Conservation (phyloP, 140 eudicot species). For the Ambrosia hybrid region DNA sequence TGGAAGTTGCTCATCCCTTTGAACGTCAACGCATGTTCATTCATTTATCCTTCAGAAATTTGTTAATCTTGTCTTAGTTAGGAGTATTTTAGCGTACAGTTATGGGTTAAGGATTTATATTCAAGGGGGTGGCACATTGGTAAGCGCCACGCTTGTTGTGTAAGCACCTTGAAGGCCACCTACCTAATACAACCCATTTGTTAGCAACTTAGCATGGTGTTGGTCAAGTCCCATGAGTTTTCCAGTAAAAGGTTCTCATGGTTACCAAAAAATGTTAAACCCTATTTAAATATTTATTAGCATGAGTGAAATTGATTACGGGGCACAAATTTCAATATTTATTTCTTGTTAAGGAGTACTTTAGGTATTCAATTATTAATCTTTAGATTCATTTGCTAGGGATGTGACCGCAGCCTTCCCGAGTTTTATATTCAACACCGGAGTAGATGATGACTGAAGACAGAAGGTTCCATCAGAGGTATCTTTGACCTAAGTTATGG, state of each 20-base stretch:
- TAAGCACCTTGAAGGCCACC: no score
- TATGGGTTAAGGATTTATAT: neutral
- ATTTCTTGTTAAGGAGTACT: neutral
- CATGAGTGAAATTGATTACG: neutral
- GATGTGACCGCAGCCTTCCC: slow-evolving; percentile 55
- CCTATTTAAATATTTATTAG: neutral
- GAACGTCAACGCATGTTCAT: no score
- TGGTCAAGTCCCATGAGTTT: no score
- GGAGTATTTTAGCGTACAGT: neutral
- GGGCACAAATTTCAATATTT: neutral
- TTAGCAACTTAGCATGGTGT: no score
- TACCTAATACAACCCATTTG: no score
- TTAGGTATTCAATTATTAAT: neutral
- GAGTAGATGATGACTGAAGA: slow-evolving; percentile 44
- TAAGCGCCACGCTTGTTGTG: no score
- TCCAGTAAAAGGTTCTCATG: no score
- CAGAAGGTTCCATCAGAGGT: slow-evolving; percentile 7
- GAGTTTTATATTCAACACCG: slow-evolving; percentile 52
- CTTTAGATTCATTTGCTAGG: slow-evolving; percentile 31
- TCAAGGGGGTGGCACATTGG: no score
- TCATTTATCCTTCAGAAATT: neutral
- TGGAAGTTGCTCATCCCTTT: no score
- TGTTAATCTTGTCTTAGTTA: neutral
- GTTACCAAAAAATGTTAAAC: no score
- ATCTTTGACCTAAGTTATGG: neutral